These are phyloP conservation scores for Colletotrichum tofieldiae DNA, from an alignment of 2,329 filamentous ascomycete genomes.

Conservation along the genomic window DNA sequence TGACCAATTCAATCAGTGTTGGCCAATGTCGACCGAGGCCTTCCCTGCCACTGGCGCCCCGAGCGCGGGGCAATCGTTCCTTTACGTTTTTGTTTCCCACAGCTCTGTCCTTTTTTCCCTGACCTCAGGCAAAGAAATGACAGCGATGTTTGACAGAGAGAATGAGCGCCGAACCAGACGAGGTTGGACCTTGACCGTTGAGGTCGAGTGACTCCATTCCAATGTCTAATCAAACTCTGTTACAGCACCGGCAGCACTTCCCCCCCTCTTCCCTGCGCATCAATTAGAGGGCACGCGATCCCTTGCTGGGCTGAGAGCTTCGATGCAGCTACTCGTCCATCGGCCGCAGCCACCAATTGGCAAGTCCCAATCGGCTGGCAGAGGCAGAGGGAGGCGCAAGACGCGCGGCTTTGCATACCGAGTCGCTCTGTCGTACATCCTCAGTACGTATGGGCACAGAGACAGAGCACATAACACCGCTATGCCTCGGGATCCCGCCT, in stretches of 20 bases:
- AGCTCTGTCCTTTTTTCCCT: background rate
- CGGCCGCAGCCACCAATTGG: slow-evolving; percentile 15
- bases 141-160: background rate
- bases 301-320: slow-evolving; percentile 25
- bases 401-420: slow-evolving; percentile 37
- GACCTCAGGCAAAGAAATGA: background rate
- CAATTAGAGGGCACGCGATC: slow-evolving; percentile 30
- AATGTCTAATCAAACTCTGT: background rate
- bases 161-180: background rate
- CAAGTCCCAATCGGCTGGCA: slow-evolving; percentile 5
- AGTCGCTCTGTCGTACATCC: background rate
- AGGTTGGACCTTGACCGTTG: too few relatives aligned
- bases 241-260: background rate
- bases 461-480: background rate
- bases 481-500: slow-evolving; percentile 10
- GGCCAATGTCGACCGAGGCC: background rate
- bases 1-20: slow-evolving; percentile 24
- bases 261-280: background rate
- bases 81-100: slow-evolving; percentile 10
- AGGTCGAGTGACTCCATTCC: too few relatives aligned
- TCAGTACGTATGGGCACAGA: background rate
- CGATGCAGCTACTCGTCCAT: slow-evolving; percentile 1
- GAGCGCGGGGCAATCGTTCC: slow-evolving; percentile 25
- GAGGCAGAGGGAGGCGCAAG: slow-evolving; percentile 16
- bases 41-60: slow-evolving; percentile 6